Base-by-base conservation (phyloP, 2,329 filamentous ascomycete genomes). In the Chaetomium olivaceum region DNA sequence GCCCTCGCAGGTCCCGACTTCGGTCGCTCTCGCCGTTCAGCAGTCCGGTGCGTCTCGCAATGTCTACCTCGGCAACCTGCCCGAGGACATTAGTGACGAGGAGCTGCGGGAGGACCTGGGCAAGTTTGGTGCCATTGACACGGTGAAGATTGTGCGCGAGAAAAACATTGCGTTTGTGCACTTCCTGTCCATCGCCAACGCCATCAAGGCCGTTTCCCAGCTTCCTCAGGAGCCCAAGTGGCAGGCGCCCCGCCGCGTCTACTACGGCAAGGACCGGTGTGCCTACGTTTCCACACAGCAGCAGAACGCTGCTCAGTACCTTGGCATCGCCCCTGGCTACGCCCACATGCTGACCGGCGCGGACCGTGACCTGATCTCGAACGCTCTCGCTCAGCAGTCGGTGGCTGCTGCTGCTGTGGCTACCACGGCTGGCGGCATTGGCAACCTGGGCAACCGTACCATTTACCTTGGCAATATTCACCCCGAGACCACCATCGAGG, bases 391-490 rank as follows among this genome's bases (percentile, higher is more conserved):
- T 50, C 95, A 99, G 79, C 95, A 99, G 79, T 99, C 95, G 5
- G 94, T 98, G 55, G 95, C 95, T 61, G 95, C 95, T 3, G 95
- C 95, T 8, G 95, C 95, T 27, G 95, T 99, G 65, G 95, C 95
- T 39, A 99, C 95, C 2, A 96, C 93, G 8, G 95, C 95, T 69
- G 95, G 95, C 72, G 95, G 95, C 69, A 94, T 97, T 72, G 97
- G 96, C 82, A 99, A 99, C 78, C 83, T 99, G 50, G 95, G 95
- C 62, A 99, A 99, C 81, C 87, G 95, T 69, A 99, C 95, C 52
- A 96, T 99, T 70, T 99, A 99, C 77, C 85, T 99, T 7, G 95
- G 95, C 72, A 99, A 99, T 80, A 99, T 99, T 71, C 95, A 99
- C 78, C 95, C 95, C 0, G 95, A 99, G 81, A 99, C 95, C 1